Evolutionary conservation across 1,284 basidiomycete species (phyloP), one percentile per base, ranked within the genome.

Genomic region (Taiwanofungus camphoratus): DNA sequence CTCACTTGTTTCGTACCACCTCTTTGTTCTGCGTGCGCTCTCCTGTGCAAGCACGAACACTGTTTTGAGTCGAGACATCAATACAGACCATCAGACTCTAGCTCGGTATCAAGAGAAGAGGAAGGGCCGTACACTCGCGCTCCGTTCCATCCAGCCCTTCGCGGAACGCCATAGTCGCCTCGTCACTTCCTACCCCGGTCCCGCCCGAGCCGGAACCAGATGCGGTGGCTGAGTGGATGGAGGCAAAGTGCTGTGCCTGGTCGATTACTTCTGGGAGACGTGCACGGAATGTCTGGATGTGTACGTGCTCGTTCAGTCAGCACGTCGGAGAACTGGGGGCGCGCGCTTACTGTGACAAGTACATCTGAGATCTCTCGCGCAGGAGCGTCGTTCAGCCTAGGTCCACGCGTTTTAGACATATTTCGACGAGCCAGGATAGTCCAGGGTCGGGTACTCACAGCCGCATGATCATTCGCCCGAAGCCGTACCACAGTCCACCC

Each of bases 81-180:
- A 39, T 18, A 19, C 15, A 19, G 19, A 42, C 23, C 32, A 4
- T 30, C 15, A 38, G 16, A n/a, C 41, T 13, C 3, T 20, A 32
- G 16, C 13, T 26, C 42, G 7, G 16, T 15, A n/a, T n/a, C n/a
- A n/a, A n/a, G n/a, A n/a, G n/a, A 22, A 16, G 39, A 12, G 12
- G 13, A 16, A 39, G 44, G 26, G 13, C 73, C 83, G 71, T 59
- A 93, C 91, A 52, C 69, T 92, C 89, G 49, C 92, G 74, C 63
- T 95, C 91, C 12, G 87, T 89, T 7, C 76, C 80, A 48, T 95
- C 92, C 52, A 95, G 74, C 1, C 92, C 92, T 60, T 94, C 90
- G 53, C 89, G 73, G 58, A 95, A 94, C 8, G 75, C 68, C 51
- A 87, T 85, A 8, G 87, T 79, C 0, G 66, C 57, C 47, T 84